A percentile compares a stretch with the other conserved stretches of the same genome.
Conservation (phyloP, 176 grass and related monocot species). For the Triticum monococcum region DNA sequence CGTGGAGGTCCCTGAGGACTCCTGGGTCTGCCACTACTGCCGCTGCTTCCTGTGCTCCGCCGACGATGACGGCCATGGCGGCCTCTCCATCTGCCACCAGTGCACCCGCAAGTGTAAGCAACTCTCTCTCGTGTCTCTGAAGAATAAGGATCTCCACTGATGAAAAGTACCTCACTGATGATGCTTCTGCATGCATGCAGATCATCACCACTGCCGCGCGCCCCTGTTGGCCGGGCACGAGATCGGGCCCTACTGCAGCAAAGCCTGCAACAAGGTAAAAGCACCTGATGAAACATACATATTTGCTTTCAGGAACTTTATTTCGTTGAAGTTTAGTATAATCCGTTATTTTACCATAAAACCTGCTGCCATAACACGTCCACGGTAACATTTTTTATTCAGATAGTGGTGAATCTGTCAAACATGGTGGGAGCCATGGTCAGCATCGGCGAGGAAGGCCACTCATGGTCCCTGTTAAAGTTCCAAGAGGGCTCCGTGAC, state of each 20-base stretch:
- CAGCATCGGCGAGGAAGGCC: conserved; percentile 46
- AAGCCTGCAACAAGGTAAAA: conserved; percentile 78
- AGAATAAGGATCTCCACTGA: background rate
- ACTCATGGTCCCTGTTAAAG: conserved; percentile 63
- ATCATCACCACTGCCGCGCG: conserved; percentile 60
- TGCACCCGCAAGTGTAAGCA: conserved; percentile 60
- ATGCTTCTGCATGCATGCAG: conserved; percentile 31
- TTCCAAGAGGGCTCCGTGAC: conserved; percentile 27
- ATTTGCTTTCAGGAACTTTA: background rate
- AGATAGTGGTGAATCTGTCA: conserved; percentile 52
- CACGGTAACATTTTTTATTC: background rate
- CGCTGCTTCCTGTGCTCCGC: conserved; percentile 59
- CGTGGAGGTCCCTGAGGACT: conserved; percentile 49
- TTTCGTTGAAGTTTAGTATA: background rate
- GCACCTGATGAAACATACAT: too few species aligned
- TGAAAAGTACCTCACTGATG: background rate
- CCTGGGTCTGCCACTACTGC: conserved; percentile 77
- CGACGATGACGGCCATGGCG: background rate
- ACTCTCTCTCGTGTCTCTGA: background rate
- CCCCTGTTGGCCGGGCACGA: conserved; percentile 27
- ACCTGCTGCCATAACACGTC: too few species aligned
- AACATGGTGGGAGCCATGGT: conserved; percentile 51
- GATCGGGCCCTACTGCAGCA: conserved; percentile 41
- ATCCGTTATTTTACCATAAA: background rate
- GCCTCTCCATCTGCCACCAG: conserved; percentile 49